These are phyloP conservation scores for Schoenoplectus tabernaemontani DNA, from an alignment of 202 grass and related monocot species.

Conservation along the genomic window DNA sequence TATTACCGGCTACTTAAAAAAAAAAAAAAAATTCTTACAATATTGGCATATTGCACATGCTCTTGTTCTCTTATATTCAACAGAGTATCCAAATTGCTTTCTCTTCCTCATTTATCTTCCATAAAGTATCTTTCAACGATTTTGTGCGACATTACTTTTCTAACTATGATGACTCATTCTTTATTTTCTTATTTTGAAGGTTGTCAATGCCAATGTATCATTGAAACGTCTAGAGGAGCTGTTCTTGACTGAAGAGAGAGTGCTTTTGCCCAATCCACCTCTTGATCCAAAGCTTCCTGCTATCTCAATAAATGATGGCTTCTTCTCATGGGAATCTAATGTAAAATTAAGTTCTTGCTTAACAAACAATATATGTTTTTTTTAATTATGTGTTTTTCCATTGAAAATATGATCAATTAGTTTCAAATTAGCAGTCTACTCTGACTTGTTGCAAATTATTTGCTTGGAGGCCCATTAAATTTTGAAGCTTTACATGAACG, in stretches of 20 bases:
- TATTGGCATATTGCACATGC: not conserved
- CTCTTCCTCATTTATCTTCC: not conserved
- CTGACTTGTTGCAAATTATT: not conserved
- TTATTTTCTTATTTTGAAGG: constrained; percentile 39
- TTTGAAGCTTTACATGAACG: not conserved
- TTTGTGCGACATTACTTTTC: not conserved
- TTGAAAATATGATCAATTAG: not conserved
- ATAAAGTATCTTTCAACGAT: not conserved
- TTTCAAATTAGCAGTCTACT: not conserved
- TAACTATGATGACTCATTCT: not conserved
- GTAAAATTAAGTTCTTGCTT: constrained; percentile 31
- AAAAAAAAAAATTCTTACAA: not conserved
- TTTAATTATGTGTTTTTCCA: not conserved
- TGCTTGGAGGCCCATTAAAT: not conserved
- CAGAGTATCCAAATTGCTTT: not conserved
- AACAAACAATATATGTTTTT: not conserved
- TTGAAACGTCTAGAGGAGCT: constrained; percentile 85
- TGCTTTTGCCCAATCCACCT: constrained; percentile 83
- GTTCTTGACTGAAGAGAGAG: constrained; percentile 72
- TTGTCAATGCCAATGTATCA: constrained; percentile 95
- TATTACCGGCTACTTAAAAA: too few relatives aligned
- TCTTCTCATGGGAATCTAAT: constrained; percentile 89
- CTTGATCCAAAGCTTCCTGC: constrained; percentile 59
- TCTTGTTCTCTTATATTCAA: not conserved
- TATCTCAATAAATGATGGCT: constrained; percentile 87